These are phyloP conservation scores for Saccharomycopsis phalli DNA, from an alignment of 1,139 yeast genomes.

Conservation along the genomic window DNA sequence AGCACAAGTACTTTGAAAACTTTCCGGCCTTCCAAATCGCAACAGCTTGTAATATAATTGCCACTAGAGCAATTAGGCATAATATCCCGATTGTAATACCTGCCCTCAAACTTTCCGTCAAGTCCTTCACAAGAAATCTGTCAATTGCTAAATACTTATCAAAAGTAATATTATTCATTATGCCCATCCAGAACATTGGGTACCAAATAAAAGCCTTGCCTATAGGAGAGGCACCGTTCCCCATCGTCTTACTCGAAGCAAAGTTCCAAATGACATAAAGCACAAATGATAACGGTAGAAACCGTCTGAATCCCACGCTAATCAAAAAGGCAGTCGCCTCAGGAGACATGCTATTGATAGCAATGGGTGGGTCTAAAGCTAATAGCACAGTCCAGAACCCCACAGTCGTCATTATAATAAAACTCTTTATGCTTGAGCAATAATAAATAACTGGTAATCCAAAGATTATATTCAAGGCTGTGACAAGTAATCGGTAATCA, in stretches of 20 bases:
- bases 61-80: conserved; percentile 32
- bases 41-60: conserved; percentile 68
- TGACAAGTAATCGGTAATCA: conserved; percentile 57
- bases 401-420: conserved; percentile 52
- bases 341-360: conserved; percentile 44
- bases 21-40: conserved; percentile 76
- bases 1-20: conserved; percentile 44
- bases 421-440: conserved; percentile 46
- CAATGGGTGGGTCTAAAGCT: conserved; percentile 75
- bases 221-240: conserved; percentile 36
- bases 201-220: conserved; percentile 62
- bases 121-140: conserved; percentile 61
- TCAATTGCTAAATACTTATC: conserved; percentile 76
- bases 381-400: conserved; percentile 84
- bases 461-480: conserved; percentile 48
- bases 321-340: conserved; percentile 51
- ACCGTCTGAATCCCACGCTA: conserved; percentile 63
- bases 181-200: conserved; percentile 77
- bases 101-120: conserved; percentile 72
- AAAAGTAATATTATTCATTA: conserved; percentile 78
- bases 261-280: conserved; percentile 64
- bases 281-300: conserved; percentile 67
- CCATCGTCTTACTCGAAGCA: conserved; percentile 35
- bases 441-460: conserved; percentile 53
- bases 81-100: conserved; percentile 47